A percentile compares a stretch with the other conserved stretches of the same genome.
phyloP scores from a whole-genome alignment of 2,329 filamentous ascomycete genomes.

The Clathrospora elynae region DNA sequence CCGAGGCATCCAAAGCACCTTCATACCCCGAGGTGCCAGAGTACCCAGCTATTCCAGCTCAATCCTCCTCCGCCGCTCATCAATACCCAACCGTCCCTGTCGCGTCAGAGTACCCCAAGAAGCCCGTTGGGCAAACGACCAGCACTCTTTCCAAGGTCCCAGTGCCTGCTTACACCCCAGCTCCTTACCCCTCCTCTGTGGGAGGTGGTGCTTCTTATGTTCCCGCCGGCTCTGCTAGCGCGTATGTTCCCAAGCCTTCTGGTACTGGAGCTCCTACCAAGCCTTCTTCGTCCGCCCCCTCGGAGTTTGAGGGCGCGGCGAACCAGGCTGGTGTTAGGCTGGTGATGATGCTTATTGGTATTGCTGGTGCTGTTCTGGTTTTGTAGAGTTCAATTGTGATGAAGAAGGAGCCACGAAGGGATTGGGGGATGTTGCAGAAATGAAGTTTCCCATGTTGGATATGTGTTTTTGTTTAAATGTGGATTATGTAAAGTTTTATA shows the following conservation, averaged over 20 bases:
- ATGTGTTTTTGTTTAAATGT: too few relatives aligned
- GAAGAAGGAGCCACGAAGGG: too few relatives aligned
- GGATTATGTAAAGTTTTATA: too few relatives aligned
- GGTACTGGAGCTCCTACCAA: conserved; percentile 21
- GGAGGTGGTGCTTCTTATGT: conserved; percentile 11
- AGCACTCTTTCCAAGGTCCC: conserved; percentile 29
- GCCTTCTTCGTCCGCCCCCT: conserved; percentile 17
- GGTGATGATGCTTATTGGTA: conserved; percentile 24
- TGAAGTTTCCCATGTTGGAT: too few relatives aligned
- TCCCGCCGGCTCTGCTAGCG: conserved; percentile 10
- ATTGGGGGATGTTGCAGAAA: too few relatives aligned
- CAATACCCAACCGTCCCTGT: conserved; percentile 1
- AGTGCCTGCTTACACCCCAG: conserved; percentile 17
- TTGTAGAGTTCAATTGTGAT: too few relatives aligned
- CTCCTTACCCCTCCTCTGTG: conserved; percentile 16
- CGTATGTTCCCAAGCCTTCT: conserved; percentile 18
- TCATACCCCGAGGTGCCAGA: conserved; percentile 13
- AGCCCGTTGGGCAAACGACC: conserved; percentile 13
- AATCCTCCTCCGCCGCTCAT: conserved; percentile 5
- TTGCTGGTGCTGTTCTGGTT: conserved; percentile 27
- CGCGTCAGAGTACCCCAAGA: conserved; percentile 19
- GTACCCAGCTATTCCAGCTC: too few relatives aligned
- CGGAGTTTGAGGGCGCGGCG: conserved; percentile 35
- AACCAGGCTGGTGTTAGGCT: conserved; percentile 28
- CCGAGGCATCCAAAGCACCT: conserved; percentile 6